Percentiles rank a stretch among this genome's conserved stretches.
phyloP scores from a whole-genome alignment of 768 basidiomycete genomes.

The Suillus subaureus region DNA sequence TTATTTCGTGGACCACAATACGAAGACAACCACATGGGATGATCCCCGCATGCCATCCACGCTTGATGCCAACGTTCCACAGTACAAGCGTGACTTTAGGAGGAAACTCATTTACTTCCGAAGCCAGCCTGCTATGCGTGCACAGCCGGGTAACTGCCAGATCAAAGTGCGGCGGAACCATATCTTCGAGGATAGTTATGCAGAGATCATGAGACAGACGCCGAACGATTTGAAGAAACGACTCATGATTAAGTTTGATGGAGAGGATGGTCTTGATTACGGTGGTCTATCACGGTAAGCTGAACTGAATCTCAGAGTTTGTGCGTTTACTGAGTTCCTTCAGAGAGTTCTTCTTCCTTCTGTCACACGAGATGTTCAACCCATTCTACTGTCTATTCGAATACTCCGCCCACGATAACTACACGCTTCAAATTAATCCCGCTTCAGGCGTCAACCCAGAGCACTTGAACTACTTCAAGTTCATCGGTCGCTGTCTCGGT shows the following conservation, averaged over 20 bases:
- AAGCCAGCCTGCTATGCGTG: conserved; percentile 96
- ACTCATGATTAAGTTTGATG: conserved; percentile 99
- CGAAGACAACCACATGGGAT: conserved; percentile 99
- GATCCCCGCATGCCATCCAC: conserved; percentile 96
- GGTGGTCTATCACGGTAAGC: conserved; percentile 93
- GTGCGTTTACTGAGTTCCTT: conserved; percentile 13
- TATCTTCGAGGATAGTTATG: conserved; percentile 99
- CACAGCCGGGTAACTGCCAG: conserved; percentile 98
- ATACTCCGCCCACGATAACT: conserved; percentile 99
- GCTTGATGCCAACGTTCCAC: conserved; percentile 94
- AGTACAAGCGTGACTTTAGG: conserved; percentile 99
- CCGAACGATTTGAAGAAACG: conserved; percentile 98
- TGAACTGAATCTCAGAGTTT: not conserved
- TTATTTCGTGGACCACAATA: conserved; percentile 99
- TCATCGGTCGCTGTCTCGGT: conserved; percentile 94
- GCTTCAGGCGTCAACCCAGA: conserved; percentile 98
- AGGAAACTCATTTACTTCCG: conserved; percentile 99
- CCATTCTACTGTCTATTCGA: conserved; percentile 99
- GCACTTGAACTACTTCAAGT: conserved; percentile 99
- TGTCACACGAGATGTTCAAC: conserved; percentile 99
- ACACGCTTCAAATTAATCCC: conserved; percentile 98
- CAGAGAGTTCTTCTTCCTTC: conserved; percentile 99
- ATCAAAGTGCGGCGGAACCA: conserved; percentile 98
- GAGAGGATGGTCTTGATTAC: conserved; percentile 98
- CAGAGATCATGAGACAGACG: conserved; percentile 99